Conservation (phyloP, 148 eudicot species). For the Nyssa sinensis region DNA sequence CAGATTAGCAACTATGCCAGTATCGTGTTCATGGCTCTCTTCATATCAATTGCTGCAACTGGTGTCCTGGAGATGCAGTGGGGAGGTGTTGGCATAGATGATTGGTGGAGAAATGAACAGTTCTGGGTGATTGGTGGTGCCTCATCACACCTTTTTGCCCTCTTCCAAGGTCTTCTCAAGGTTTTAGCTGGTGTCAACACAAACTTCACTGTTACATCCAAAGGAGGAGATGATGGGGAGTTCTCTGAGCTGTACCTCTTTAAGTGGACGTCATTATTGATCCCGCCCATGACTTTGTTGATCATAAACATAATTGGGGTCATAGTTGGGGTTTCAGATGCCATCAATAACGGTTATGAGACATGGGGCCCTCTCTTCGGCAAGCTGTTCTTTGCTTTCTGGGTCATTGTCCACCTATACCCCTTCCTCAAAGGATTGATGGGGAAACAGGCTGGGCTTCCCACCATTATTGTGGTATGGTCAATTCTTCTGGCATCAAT, state of each 20-base stretch:
- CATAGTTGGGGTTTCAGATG: slow-evolving; percentile 61
- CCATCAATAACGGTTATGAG: slow-evolving; percentile 70
- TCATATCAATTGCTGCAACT: slow-evolving; percentile 83
- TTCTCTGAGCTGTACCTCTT: slow-evolving; percentile 69
- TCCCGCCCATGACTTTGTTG: slow-evolving; percentile 65
- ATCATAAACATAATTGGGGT: slow-evolving; percentile 62
- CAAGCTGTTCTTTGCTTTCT: slow-evolving; percentile 59
- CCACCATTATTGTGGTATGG: slow-evolving; percentile 76
- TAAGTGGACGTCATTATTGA: slow-evolving; percentile 67
- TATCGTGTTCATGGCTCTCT: slow-evolving; percentile 82
- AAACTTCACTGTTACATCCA: slow-evolving; percentile 92
- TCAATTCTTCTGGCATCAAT: slow-evolving; percentile 69
- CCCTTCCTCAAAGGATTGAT: slow-evolving; percentile 77
- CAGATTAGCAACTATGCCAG: slow-evolving; percentile 99
- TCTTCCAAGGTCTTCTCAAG: slow-evolving; percentile 93
- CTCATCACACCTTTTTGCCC: slow-evolving; percentile 90
- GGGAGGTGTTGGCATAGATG: slow-evolving; percentile 97
- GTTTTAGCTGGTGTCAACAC: slow-evolving; percentile 95
- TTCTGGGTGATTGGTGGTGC: slow-evolving; percentile 99
- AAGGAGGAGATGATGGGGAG: slow-evolving; percentile 76
- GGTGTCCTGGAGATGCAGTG: slow-evolving; percentile 90
- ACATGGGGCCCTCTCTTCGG: slow-evolving; percentile 76
- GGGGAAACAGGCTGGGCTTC: slow-evolving; percentile 59
- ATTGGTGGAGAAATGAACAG: slow-evolving; percentile 99
- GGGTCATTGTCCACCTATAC: slow-evolving; percentile 76